phyloP scores from a whole-genome alignment of 2,329 filamentous ascomycete genomes.

The Podosphaera fusca region DNA sequence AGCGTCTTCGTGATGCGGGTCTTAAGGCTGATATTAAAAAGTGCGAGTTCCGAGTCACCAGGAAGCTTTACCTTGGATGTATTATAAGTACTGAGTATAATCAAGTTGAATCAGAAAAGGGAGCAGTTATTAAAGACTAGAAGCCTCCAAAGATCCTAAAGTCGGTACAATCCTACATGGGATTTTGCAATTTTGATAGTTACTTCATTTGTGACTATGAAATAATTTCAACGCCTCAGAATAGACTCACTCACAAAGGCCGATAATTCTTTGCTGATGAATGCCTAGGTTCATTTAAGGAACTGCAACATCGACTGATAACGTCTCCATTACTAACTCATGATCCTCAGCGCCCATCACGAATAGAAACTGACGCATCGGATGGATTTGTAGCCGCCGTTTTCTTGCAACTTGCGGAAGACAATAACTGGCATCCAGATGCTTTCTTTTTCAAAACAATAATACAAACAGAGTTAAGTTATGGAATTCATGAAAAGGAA shows the following conservation, averaged over 20 bases:
- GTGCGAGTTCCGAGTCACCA: not conserved
- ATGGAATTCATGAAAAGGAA: constrained; percentile 1
- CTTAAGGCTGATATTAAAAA: constrained; percentile 1
- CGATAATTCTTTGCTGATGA: not conserved
- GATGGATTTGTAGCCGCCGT: not conserved
- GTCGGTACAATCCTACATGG: not conserved
- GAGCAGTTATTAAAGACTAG: not conserved
- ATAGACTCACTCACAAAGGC: not conserved
- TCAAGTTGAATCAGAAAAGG: not conserved
- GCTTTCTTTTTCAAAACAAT: not conserved
- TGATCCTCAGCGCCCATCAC: not conserved
- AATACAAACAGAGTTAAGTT: not conserved
- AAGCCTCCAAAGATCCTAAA: not conserved
- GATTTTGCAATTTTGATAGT: constrained; percentile 1
- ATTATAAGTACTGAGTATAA: not conserved
- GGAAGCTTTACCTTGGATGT: constrained; percentile 1
- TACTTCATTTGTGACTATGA: not conserved
- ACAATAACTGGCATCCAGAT: not conserved
- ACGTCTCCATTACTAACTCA: not conserved
- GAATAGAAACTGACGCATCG: not conserved
- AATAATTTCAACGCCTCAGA: not conserved
- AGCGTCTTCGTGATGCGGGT: not conserved
- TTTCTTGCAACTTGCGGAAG: not conserved
- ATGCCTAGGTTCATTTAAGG: not conserved
- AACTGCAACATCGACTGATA: not conserved